Base-by-base conservation (phyloP, 1,284 basidiomycete genomes). In the Melanopsichium pennsylvanicum region DNA sequence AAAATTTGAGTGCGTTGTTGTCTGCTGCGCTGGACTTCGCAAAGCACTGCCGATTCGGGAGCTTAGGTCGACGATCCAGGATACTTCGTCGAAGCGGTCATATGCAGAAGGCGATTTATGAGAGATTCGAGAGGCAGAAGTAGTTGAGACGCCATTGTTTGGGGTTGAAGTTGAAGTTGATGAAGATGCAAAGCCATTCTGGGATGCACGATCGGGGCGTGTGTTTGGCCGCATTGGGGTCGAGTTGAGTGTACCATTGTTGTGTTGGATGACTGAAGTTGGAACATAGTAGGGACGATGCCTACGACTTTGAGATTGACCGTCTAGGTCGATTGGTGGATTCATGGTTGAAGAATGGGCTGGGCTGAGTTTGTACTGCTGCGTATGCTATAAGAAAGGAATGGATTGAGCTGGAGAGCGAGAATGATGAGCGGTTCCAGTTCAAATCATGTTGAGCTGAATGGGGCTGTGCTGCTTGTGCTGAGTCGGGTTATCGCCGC, bases 21-120 rank as follows among this genome's bases (percentile, higher is more conserved):
- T n/a, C n/a, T n/a, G n/a, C n/a, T 19, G 29, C 3, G 41, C 19
- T 18, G 56, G 61, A 18, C 32, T 44, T 22, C 51, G 56, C 5
- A 70, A 44, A 5, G 67, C 60, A 27, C 40, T 33, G n/a, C 48
- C 50, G 47, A 70, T 70, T 21, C 67, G 60, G 3, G 67, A 60
- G 43, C 51, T 64, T 9, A 70, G 49, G 38, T 70, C 46, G 31
- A 70, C 51, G 38, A 66, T 41, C 67, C 67, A 70, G 4, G 55
- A 43, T 16, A 70, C 54, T 18, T 70, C 61, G 21, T 70, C 54
- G 41, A 70, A 70, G 41, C 47, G 48, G n/a, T 70, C 48, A 26
- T 70, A 70, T 23, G 67, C 67, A 3, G 67, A 66, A 11, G 57
- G 46, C 2, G 50, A 51, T 41, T 37, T 40, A 27, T 46, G 49